Evolutionary conservation across 192 early-diverging fungal species (phyloP).

Genomic region (Coemansia sp.): DNA sequence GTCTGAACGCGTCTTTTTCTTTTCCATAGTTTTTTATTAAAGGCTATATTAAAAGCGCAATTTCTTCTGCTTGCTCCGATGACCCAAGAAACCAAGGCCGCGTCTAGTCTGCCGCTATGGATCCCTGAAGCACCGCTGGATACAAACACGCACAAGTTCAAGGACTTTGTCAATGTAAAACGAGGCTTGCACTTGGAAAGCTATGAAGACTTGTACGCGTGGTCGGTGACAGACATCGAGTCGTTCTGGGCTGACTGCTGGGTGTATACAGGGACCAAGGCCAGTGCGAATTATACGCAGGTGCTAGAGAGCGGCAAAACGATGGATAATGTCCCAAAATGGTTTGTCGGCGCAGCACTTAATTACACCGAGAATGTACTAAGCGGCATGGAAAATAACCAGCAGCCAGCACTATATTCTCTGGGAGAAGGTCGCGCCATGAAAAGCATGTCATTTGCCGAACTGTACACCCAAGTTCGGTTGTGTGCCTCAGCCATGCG

Average conservation of each 20-base stretch:
- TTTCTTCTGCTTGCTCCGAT: conserved; percentile 10
- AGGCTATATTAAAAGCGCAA: neutral
- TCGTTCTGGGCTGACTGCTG: conserved; percentile 88
- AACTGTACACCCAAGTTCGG: conserved; percentile 72
- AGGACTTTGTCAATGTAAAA: conserved; percentile 68
- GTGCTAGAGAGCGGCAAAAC: conserved; percentile 69
- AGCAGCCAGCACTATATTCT: conserved; percentile 48
- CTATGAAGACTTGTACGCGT: conserved; percentile 80
- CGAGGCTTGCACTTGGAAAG: conserved; percentile 48
- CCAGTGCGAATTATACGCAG: conserved; percentile 17
- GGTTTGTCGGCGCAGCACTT: conserved; percentile 81
- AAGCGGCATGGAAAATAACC: conserved; percentile 50
- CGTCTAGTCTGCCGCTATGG: conserved; percentile 58
- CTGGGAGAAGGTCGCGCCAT: conserved; percentile 49
- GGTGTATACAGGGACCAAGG: conserved; percentile 60
- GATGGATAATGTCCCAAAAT: conserved; percentile 87
- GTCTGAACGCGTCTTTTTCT: neutral
- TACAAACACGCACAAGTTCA: conserved; percentile 73
- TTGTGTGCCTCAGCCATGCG: conserved; percentile 73
- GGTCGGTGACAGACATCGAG: conserved; percentile 74
- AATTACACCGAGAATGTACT: conserved; percentile 95
- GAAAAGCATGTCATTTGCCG: conserved; percentile 64
- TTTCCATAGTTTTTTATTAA: neutral
- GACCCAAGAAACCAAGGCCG: conserved; percentile 16
- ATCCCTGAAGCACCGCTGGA: conserved; percentile 55